Conservation (phyloP, 257 asterid genomes). For the Lycium ferocissimum region DNA sequence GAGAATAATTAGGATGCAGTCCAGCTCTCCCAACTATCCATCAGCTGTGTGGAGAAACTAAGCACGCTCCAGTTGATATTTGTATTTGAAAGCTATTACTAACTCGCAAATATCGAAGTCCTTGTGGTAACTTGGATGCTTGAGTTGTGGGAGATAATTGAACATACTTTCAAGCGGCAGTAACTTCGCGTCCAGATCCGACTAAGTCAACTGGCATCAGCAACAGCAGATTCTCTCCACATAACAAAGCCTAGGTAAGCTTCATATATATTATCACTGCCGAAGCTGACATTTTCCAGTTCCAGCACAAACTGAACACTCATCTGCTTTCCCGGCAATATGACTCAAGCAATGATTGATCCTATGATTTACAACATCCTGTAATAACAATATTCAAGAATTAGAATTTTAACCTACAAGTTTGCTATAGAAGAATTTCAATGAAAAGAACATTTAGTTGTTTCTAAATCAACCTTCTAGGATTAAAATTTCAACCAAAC, state of each 20-base stretch:
- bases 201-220: not conserved
- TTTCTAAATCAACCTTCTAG: not conserved
- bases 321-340: constrained; percentile 78
- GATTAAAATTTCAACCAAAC: not conserved
- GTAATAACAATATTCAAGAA: constrained; percentile 34
- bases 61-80: not conserved
- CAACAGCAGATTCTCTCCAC: not conserved
- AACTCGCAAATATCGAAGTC: not conserved
- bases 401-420: not conserved
- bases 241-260: not conserved
- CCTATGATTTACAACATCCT: constrained; percentile 92
- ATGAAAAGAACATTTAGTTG: not conserved
- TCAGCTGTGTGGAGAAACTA: not conserved
- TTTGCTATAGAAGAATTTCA: not conserved
- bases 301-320: constrained; percentile 92
- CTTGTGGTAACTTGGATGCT: not conserved
- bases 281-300: constrained; percentile 78
- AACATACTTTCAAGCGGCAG: not conserved
- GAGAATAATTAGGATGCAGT: not conserved
- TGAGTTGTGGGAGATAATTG: not conserved
- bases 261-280: not conserved
- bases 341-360: constrained; percentile 87
- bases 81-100: too few species aligned
- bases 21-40: not conserved
- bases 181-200: not conserved